Conservation (phyloP, 2,329 filamentous ascomycete species). For the Fusarium luffae region DNA sequence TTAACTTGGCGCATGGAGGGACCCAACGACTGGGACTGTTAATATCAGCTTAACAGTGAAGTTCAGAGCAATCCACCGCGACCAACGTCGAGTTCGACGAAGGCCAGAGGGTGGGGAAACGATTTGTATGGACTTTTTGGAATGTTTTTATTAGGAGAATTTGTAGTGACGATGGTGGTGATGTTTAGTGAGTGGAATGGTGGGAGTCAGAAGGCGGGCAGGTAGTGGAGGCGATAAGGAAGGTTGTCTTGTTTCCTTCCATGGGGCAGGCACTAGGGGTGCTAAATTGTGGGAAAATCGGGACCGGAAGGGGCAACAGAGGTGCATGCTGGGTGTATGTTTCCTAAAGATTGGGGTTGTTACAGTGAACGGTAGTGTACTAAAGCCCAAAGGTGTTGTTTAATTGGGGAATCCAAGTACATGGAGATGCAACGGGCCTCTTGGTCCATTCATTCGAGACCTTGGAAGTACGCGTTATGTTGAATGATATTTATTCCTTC, state of each 20-base stretch:
- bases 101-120: conserved; percentile 21
- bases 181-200: conserved; percentile 20
- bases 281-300: conserved; percentile 37
- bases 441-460: not conserved
- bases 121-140: conserved; percentile 7
- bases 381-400: not conserved
- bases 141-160: conserved; percentile 19
- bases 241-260: conserved; percentile 4
- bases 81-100: conserved; percentile 30
- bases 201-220: conserved; percentile 28
- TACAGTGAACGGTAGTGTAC: conserved; percentile 5
- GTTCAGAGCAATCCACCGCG: conserved; percentile 33
- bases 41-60: conserved; percentile 31
- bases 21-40: conserved; percentile 28
- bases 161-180: conserved; percentile 26
- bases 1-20: conserved; percentile 43
- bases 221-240: conserved; percentile 32
- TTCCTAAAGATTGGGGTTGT: conserved; percentile 18
- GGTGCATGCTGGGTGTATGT: conserved; percentile 10
- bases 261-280: conserved; percentile 5
- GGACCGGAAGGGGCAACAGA: conserved; percentile 35
- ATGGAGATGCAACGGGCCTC: not conserved
- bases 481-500: not conserved
- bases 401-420: not conserved
- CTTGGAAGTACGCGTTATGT: not conserved